Evolutionary conservation across 83 land plant genomes (phyloP).

Genomic region (Thuja plicata): DNA sequence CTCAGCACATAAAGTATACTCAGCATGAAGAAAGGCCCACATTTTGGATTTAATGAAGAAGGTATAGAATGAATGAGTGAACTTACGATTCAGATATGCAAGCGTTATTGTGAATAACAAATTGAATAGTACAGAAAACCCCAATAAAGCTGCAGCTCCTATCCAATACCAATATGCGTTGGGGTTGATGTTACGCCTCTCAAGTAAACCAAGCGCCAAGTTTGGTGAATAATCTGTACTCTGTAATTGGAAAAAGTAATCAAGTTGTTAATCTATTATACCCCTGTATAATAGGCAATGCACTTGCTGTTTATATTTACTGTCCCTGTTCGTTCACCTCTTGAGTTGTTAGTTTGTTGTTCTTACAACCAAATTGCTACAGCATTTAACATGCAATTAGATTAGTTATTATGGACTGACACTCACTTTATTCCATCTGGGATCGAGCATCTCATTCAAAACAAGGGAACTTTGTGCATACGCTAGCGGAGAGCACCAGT

Average conservation of each 20-base stretch:
- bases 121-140: constrained; percentile 38
- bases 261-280: neutral
- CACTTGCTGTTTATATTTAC: no score
- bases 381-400: neutral
- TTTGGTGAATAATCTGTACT: neutral
- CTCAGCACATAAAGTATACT: neutral
- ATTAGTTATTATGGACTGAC: neutral
- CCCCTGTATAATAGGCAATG: no score
- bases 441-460: constrained; percentile 48
- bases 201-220: constrained; percentile 20
- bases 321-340: neutral
- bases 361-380: neutral
- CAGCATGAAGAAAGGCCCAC: neutral
- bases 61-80: neutral
- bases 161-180: constrained; percentile 44
- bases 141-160: constrained; percentile 36
- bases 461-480: constrained; percentile 44
- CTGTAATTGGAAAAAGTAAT: neutral
- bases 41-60: neutral
- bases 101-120: constrained; percentile 34
- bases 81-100: constrained; percentile 54
- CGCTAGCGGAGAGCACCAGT: constrained; percentile 51
- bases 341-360: neutral
- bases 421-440: constrained; percentile 39
- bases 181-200: constrained; percentile 24